These are phyloP conservation scores for Elymus sibiricus DNA, from an alignment of 176 grass and related monocot genomes.

Conservation along the genomic window DNA sequence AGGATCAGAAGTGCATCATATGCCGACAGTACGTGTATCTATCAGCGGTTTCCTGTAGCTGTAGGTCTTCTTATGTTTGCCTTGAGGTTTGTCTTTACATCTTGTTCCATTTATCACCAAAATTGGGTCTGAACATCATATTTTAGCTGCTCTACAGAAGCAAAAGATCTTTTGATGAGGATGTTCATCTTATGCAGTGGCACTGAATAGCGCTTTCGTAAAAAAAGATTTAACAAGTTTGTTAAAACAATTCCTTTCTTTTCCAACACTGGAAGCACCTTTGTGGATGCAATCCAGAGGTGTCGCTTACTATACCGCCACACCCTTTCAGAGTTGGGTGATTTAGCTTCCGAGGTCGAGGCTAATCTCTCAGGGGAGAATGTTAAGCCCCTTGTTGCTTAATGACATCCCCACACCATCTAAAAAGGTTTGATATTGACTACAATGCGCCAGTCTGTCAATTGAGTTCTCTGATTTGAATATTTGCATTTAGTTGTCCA, in stretches of 20 bases:
- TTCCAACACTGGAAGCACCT: conserved; percentile 86
- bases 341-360: conserved; percentile 48
- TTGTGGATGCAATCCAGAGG: conserved; percentile 73
- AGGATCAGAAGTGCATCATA: conserved; percentile 86
- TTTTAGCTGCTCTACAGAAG: too few relatives aligned
- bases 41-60: conserved; percentile 71
- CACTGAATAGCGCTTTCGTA: too few relatives aligned
- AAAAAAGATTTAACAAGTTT: too few relatives aligned
- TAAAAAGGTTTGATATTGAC: conserved; percentile 66
- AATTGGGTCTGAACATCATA: too few relatives aligned
- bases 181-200: too few relatives aligned
- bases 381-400: conserved; percentile 11
- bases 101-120: not conserved
- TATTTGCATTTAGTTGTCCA: too few relatives aligned
- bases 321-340: conserved; percentile 77
- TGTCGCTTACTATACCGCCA: conserved; percentile 72
- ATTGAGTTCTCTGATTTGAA: too few relatives aligned
- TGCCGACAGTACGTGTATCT: conserved; percentile 89
- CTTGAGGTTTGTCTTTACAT: conserved; percentile 49
- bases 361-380: conserved; percentile 16
- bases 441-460: too few relatives aligned
- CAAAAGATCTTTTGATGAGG: too few relatives aligned
- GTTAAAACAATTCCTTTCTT: conserved; percentile 21
- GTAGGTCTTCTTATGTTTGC: conserved; percentile 73
- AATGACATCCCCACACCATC: conserved; percentile 25